phyloP scores from a whole-genome alignment of 1,139 yeast species.

The Saccharomycopsis hybrid region DNA sequence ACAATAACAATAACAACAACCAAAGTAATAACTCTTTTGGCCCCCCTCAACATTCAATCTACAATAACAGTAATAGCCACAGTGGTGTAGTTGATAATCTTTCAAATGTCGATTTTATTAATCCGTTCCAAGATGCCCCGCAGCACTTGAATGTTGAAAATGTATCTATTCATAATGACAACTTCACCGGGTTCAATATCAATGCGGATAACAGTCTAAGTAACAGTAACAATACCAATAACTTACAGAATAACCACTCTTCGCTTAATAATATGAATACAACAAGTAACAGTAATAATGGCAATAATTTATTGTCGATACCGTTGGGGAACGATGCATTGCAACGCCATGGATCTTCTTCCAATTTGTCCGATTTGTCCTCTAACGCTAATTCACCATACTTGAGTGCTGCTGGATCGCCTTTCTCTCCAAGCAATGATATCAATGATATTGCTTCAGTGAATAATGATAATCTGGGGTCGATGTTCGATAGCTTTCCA shows the following conservation, averaged over 20 bases:
- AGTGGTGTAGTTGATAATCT: background rate
- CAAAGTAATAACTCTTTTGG: background rate
- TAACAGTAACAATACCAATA: too few species aligned
- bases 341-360: constrained; percentile 10
- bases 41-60: constrained; percentile 8
- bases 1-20: too few species aligned
- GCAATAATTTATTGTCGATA: background rate
- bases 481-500: too few species aligned
- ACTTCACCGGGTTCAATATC: background rate
- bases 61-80: constrained; percentile 11
- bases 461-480: too few species aligned
- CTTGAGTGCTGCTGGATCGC: constrained; percentile 13
- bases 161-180: background rate
- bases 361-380: constrained; percentile 18
- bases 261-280: too few species aligned
- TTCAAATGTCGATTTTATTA: constrained; percentile 13
- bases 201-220: too few species aligned
- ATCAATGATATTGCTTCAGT: constrained; percentile 5
- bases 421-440: constrained; percentile 14
- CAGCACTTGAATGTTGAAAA: too few species aligned
- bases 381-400: constrained; percentile 12
- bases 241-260: background rate
- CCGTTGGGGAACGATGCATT: background rate
- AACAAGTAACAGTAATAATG: too few species aligned
- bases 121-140: constrained; percentile 9